Conservation (phyloP, 306 rosid species). For the Astragalus glycyphyllos region DNA sequence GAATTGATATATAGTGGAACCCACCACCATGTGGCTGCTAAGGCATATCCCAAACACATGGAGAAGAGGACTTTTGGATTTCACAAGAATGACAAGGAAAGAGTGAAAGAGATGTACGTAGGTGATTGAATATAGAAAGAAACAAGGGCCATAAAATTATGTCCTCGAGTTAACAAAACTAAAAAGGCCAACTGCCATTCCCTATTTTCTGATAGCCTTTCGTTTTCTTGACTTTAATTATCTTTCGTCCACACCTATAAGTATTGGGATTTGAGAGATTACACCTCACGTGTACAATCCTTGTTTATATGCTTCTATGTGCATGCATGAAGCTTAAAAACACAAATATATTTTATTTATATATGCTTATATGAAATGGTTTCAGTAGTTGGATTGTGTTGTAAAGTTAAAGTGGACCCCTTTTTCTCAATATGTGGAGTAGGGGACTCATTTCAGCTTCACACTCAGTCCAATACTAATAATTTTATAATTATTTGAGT, state of each 20-base stretch:
- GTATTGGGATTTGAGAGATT: slow-evolving; percentile 34
- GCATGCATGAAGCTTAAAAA: slow-evolving; percentile 36
- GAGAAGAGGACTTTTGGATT: slow-evolving; percentile 35
- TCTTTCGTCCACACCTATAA: slow-evolving; percentile 52
- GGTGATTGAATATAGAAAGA: slow-evolving; percentile 27
- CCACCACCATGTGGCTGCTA: slow-evolving; percentile 47
- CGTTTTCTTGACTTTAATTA: slow-evolving; percentile 60
- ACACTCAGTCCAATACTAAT: too few species aligned
- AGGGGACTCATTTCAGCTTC: too few species aligned
- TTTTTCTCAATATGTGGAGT: too few species aligned
- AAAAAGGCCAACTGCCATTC: slow-evolving; percentile 53
- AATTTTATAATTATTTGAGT: too few species aligned
- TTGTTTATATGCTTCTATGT: slow-evolving; percentile 23
- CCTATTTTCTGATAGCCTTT: slow-evolving; percentile 50
- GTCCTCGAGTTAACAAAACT: slow-evolving; percentile 47
- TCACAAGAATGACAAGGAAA: slow-evolving; percentile 39
- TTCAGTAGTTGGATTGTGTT: not conserved
- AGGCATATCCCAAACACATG: slow-evolving; percentile 17
- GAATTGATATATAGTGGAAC: slow-evolving; percentile 35
- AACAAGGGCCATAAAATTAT: slow-evolving; percentile 41
- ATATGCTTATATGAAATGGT: not conserved
- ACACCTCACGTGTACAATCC: slow-evolving; percentile 48
- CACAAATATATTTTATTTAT: slow-evolving; percentile 6
- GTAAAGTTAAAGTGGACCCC: not conserved
- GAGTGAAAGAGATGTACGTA: slow-evolving; percentile 11